Conservation (phyloP, 2,329 filamentous ascomycete species). For the Xylariales sp. region DNA sequence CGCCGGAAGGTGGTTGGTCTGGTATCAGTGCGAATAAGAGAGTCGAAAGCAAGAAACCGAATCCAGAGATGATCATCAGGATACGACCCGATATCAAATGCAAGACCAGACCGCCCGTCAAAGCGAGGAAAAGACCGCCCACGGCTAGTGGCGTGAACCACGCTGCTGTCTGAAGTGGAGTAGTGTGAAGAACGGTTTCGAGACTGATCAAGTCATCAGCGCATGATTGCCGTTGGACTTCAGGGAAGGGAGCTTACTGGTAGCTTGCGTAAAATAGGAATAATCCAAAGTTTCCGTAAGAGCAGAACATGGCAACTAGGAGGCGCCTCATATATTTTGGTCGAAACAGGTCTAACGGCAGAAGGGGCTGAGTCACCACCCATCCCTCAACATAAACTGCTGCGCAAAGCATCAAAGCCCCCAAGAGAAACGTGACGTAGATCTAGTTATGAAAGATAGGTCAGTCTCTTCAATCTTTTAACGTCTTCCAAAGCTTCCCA, state of each 20-base stretch:
- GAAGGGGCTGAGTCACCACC: slow-evolving; percentile 61
- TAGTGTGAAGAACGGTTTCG: slow-evolving; percentile 52
- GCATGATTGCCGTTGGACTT: not conserved
- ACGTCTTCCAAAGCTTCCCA: too few species aligned
- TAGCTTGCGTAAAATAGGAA: slow-evolving; percentile 64
- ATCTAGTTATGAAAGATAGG: too few species aligned
- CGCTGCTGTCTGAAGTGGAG: slow-evolving; percentile 58
- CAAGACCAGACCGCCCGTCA: slow-evolving; percentile 60
- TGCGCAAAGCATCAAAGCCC: slow-evolving; percentile 51
- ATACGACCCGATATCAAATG: slow-evolving; percentile 60
- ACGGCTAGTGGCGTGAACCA: slow-evolving; percentile 66
- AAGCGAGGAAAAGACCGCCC: slow-evolving; percentile 62
- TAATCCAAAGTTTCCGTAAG: slow-evolving; percentile 64
- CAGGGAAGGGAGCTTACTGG: slow-evolving; percentile 21
- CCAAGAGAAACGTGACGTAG: slow-evolving; percentile 61
- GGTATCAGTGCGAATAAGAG: slow-evolving; percentile 64
- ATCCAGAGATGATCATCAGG: slow-evolving; percentile 56
- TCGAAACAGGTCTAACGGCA: slow-evolving; percentile 66
- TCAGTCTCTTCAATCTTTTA: too few species aligned
- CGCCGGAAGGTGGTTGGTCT: slow-evolving; percentile 37
- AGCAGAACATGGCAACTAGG: slow-evolving; percentile 55
- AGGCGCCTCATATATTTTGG: slow-evolving; percentile 66
- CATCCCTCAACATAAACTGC: slow-evolving; percentile 70
- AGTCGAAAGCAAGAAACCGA: slow-evolving; percentile 53
- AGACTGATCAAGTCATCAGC: slow-evolving; percentile 38